Evolutionary conservation across 768 basidiomycete species (phyloP), one percentile per base, ranked within the genome.

Genomic region (Rhodotorula toruloides): DNA sequence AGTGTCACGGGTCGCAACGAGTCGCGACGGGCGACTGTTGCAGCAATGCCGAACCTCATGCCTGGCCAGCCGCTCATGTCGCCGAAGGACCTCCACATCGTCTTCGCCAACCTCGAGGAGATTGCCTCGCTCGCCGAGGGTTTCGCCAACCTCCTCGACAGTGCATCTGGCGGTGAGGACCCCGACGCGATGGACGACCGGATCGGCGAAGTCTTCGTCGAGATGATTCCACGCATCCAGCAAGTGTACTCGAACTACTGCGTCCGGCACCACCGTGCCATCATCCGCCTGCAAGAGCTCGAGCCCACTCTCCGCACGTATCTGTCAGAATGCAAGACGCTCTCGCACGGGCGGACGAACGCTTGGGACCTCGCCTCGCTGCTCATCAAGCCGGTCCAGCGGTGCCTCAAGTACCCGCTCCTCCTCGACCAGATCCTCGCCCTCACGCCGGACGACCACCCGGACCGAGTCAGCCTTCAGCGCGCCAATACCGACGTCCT

Each of bases 351-450:
- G 1, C 61, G 93, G 79, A 89, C 91, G 73, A 87, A 87, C 74
- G 89, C 89, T 77, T 87, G 88, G 76, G 96, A 99, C 75, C 82
- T 99, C 39, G 89, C 90, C 65, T 91, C 91, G 14, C 94, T 98
- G 80, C 85, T 98, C 66, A 98, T 98, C 83, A 97, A 97, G 81
- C 96, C 96, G 12, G 88, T 99, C 54, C 96, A 99, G 78, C 86
- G 96, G 68, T 88, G 98, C 72, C 96, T 94, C 84, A 98, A 98
- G 82, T 98, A 98, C 77, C 93, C 93, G 32, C 82, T 99, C 21
- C 84, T 98, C 31, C 85, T 99, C 73, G 89, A 90, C 77, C 63
- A 72, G 44, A 71, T 75, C 49, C 61, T 75, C 27, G 59, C 63
- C 10, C 37, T 53, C 32, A 75, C 74, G 12, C 60, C 72, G 21